Base-by-base conservation (phyloP, 768 basidiomycete genomes). In the Tremella yokohamensis region DNA sequence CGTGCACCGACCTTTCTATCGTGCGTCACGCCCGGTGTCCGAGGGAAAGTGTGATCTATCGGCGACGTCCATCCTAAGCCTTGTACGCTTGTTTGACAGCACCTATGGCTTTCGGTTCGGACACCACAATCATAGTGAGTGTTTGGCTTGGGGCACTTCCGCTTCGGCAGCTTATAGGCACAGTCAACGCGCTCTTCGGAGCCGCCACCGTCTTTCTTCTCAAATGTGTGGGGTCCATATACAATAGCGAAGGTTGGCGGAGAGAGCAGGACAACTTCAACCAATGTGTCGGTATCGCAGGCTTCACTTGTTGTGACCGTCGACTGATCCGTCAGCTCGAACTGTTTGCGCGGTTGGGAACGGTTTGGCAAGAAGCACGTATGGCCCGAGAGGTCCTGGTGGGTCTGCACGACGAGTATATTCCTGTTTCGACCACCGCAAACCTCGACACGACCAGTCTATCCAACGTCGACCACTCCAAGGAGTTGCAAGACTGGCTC, bases 111-210 rank as follows among this genome's bases (percentile, higher is more conserved):
- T 59, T 6, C 40, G 54, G 13, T 54, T 50, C 37, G 52, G 47
- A 11, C 62, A 63, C 34, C 62, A 63, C 38, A 63, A 57, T 26
- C 39, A 58, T 9, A 63, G 62, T 63, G 34, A 56, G 57, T 63
- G 2, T 19, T 18, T 24, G 15, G 22, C 11, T 11, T 11, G 6
- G 22, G 8, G 42, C 42, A 22, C n/a, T 8, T 15, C 4, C n/a
- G 22, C 22, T 22, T 4, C n/a, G 42, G n/a, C 22, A 22, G 15
- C 42, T 45, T 16, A 18, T 16, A 18, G 7, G 42, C 15, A n/a
- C 15, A 63, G 62, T 63, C 48, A 63, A 63, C 20, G 52, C 59
- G 16, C 49, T 63, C 6, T 63, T 63, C 34, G 62, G 57, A 25
- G 57, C 62, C 2, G 62, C 62, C 29, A 63, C 62, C 2, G 56